Evolutionary conservation across 2,329 filamentous ascomycete species (phyloP).

Genomic region (Lithohypha guttulata): DNA sequence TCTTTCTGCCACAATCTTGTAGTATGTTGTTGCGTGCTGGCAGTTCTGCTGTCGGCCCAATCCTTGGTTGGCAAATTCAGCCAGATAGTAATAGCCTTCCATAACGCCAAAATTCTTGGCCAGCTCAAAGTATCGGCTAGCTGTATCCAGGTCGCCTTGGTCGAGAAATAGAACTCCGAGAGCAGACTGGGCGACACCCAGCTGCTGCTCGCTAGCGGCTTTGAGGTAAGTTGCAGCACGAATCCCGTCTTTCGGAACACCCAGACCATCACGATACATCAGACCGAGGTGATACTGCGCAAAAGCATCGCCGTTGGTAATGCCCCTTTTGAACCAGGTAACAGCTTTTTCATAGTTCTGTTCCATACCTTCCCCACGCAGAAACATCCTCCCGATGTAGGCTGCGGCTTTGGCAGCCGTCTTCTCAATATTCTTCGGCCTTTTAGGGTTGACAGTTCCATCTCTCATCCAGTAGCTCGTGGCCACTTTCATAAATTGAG

Average conservation of each 20-base stretch:
- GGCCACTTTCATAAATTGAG: slow-evolving; percentile 71
- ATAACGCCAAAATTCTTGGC: slow-evolving; percentile 74
- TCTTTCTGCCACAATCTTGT: slow-evolving; percentile 67
- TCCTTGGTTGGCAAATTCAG: slow-evolving; percentile 72
- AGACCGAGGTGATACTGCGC: slow-evolving; percentile 77
- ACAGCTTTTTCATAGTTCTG: slow-evolving; percentile 68
- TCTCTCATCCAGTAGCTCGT: slow-evolving; percentile 73
- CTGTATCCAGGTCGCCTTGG: slow-evolving; percentile 70
- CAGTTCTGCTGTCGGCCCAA: slow-evolving; percentile 73
- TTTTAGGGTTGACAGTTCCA: slow-evolving; percentile 61
- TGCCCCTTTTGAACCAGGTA: slow-evolving; percentile 73
- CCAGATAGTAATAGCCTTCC: slow-evolving; percentile 85
- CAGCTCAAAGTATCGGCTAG: slow-evolving; percentile 77
- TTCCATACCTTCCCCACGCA: slow-evolving; percentile 73
- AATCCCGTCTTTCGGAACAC: slow-evolving; percentile 56
- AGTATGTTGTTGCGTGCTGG: slow-evolving; percentile 65
- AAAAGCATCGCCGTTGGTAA: slow-evolving; percentile 64
- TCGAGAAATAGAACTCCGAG: slow-evolving; percentile 78
- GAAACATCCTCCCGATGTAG: slow-evolving; percentile 77
- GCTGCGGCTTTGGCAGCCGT: slow-evolving; percentile 74
- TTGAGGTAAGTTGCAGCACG: slow-evolving; percentile 68
- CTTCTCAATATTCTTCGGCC: slow-evolving; percentile 61
- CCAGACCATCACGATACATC: slow-evolving; percentile 72
- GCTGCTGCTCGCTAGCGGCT: slow-evolving; percentile 70
- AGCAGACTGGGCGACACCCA: slow-evolving; percentile 68